Conservation (phyloP, 306 rosid genomes). For the Rubus parviflorus region DNA sequence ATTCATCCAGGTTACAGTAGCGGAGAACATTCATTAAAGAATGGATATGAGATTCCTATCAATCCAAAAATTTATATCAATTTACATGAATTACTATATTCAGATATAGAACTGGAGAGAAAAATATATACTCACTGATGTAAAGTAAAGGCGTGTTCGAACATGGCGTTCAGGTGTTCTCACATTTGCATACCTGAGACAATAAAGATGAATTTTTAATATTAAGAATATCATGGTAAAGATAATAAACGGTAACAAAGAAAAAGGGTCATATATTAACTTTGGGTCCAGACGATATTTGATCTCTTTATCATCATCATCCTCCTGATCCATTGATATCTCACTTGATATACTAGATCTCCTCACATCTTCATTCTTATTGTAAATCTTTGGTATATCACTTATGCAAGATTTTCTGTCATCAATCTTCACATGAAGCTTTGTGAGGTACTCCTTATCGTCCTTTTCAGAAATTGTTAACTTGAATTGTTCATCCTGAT, state of each 20-base stretch:
- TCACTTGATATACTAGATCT: constrained; percentile 50
- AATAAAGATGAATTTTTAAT: constrained; percentile 21
- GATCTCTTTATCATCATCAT: constrained; percentile 88
- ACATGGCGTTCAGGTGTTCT: constrained; percentile 96
- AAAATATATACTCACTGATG: constrained; percentile 70
- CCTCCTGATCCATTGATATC: constrained; percentile 77
- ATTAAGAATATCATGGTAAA: constrained; percentile 3
- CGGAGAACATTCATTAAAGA: constrained; percentile 97
- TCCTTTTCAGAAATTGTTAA: constrained; percentile 48
- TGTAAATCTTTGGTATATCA: constrained; percentile 38
- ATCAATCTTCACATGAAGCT: constrained; percentile 50
- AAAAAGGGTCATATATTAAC: constrained; percentile 37
- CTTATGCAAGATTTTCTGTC: constrained; percentile 51
- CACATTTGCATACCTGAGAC: constrained; percentile 92
- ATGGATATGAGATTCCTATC: constrained; percentile 97
- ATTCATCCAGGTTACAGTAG: constrained; percentile 93
- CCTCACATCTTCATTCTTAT: constrained; percentile 66
- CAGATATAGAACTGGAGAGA: neutral
- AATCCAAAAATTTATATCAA: constrained; percentile 16
- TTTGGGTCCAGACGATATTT: constrained; percentile 98
- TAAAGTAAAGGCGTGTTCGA: constrained; percentile 94
- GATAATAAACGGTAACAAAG: constrained; percentile 3
- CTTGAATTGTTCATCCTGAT: constrained; percentile 48
- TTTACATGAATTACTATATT: constrained; percentile 4
- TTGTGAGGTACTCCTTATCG: constrained; percentile 53